phyloP scores from a whole-genome alignment of 192 early-diverging fungal species.

The Backusella luteola region DNA sequence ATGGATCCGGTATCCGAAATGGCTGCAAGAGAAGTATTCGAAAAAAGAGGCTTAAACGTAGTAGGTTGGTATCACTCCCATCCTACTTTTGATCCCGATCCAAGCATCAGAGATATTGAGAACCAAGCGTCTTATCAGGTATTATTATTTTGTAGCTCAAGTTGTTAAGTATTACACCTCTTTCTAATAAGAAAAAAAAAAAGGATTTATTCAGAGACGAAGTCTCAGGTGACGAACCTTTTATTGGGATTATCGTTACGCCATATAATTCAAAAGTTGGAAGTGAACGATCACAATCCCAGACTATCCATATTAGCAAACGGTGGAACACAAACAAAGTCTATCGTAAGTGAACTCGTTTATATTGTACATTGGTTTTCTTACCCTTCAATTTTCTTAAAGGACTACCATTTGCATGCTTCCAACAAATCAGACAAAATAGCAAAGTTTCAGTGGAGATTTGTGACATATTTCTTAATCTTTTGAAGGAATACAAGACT shows the following conservation, averaged over 20 bases:
- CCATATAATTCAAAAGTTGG: slow-evolving; percentile 65
- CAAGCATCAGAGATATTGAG: slow-evolving; percentile 87
- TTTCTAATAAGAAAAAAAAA: background rate
- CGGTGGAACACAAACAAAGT: slow-evolving; percentile 44
- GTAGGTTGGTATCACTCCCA: slow-evolving; percentile 99
- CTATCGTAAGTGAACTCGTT: slow-evolving; percentile 48
- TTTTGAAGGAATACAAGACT: slow-evolving; percentile 60
- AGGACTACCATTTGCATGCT: slow-evolving; percentile 57
- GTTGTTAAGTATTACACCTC: background rate
- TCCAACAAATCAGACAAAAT: slow-evolving; percentile 40
- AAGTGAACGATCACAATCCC: slow-evolving; percentile 55
- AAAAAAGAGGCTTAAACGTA: slow-evolving; percentile 53
- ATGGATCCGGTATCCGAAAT: slow-evolving; percentile 91
- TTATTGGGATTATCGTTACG: slow-evolving; percentile 86
- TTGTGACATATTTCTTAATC: slow-evolving; percentile 46
- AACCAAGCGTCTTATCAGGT: slow-evolving; percentile 88
- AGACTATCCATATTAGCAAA: slow-evolving; percentile 58
- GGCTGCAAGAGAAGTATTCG: slow-evolving; percentile 78
- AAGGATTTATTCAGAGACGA: slow-evolving; percentile 62
- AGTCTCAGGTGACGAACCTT: slow-evolving; percentile 75
- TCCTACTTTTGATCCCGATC: slow-evolving; percentile 88
- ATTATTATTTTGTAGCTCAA: background rate
- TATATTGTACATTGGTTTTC: background rate
- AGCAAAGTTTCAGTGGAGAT: slow-evolving; percentile 48
- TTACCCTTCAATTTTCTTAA: slow-evolving; percentile 11